A percentile compares a stretch with the other conserved stretches of the same genome.
Conservation (phyloP, 176 grass and related monocot genomes). For the Puya raimondii region DNA sequence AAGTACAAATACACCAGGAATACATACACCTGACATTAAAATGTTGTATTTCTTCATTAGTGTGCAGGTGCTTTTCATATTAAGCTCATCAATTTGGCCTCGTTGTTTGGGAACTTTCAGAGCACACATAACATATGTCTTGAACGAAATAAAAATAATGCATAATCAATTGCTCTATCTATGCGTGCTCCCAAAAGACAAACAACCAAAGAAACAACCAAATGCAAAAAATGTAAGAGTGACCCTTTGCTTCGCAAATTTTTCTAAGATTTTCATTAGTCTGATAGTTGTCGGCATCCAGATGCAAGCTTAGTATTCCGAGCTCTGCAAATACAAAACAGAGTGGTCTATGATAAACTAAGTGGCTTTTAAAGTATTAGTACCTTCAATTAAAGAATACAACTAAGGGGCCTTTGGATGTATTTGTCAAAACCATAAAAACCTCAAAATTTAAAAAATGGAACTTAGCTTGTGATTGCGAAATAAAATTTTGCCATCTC, state of each 20-base stretch:
- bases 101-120: too few species aligned
- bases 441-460: too few species aligned
- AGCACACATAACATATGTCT: constrained; percentile 55
- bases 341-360: neutral
- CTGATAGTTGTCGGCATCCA: constrained; percentile 66
- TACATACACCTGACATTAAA: too few species aligned
- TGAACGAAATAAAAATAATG: constrained; percentile 25
- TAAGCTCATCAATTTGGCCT: too few species aligned
- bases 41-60: too few species aligned
- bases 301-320: constrained; percentile 68
- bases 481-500: constrained; percentile 8
- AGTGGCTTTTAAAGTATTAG: too few species aligned
- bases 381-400: neutral
- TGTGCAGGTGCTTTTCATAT: too few species aligned
- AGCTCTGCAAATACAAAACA: constrained; percentile 37
- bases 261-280: constrained; percentile 88
- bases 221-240: constrained; percentile 58
- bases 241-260: constrained; percentile 81
- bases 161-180: neutral
- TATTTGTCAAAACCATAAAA: too few species aligned
- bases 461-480: neutral
- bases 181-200: neutral
- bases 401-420: neutral
- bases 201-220: neutral
- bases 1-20: too few species aligned